A percentile compares a stretch with the other conserved stretches of the same genome.
Evolutionary conservation across 2,329 filamentous ascomycete genomes (phyloP).

Genomic region (Hypoxylon rubiginosum): DNA sequence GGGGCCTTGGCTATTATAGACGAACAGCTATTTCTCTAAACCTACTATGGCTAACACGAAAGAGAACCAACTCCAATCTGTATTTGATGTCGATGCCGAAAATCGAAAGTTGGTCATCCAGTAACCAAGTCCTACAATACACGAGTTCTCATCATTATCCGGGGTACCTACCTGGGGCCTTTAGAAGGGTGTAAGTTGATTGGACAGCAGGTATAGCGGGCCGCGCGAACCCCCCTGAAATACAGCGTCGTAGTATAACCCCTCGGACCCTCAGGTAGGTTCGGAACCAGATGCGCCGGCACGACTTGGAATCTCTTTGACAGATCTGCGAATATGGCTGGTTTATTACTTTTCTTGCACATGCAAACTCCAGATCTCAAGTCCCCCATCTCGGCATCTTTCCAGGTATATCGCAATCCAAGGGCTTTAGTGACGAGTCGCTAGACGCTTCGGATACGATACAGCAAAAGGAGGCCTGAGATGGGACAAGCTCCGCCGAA

Average conservation of each 20-base stretch:
- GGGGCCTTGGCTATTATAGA: too few relatives aligned
- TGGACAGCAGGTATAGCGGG: conserved; percentile 25
- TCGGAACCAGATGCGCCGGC: conserved; percentile 40
- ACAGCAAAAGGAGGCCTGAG: conserved; percentile 8
- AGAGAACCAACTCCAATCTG: too few relatives aligned
- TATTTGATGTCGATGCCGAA: too few relatives aligned
- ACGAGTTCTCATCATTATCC: conserved; percentile 18
- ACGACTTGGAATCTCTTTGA: conserved; percentile 14
- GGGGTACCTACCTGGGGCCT: conserved; percentile 9
- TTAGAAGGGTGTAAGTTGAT: conserved; percentile 31
- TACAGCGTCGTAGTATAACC: conserved; percentile 17
- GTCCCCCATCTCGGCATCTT: background rate
- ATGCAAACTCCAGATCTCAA: background rate
- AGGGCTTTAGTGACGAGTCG: too few relatives aligned
- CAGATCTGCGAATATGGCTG: conserved; percentile 30
- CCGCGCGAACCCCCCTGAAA: conserved; percentile 17
- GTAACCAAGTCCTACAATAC: background rate
- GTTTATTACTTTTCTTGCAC: too few relatives aligned
- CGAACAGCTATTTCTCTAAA: too few relatives aligned
- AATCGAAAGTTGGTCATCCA: too few relatives aligned
- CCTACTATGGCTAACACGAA: too few relatives aligned
- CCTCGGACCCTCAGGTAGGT: conserved; percentile 5
- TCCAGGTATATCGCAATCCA: background rate
- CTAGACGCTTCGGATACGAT: too few relatives aligned
- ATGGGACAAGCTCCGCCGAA: conserved; percentile 17